Percentiles rank a stretch among this genome's conserved stretches.
Conservation (phyloP, 768 basidiomycete species). For the Boletus reticuloceps region DNA sequence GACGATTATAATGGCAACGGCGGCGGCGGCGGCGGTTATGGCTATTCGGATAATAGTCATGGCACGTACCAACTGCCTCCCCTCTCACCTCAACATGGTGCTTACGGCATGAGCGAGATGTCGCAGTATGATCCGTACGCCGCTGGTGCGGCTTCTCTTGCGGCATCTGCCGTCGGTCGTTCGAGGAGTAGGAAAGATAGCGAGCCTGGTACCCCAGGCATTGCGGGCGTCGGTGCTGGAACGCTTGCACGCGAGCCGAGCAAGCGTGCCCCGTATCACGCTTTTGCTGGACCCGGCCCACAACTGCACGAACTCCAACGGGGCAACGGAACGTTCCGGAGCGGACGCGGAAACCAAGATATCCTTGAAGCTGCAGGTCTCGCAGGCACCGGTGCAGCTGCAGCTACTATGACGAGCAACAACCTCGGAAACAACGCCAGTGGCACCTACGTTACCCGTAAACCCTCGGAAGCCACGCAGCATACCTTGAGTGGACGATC, state of each 20-base stretch:
- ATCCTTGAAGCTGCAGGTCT: constrained; percentile 29
- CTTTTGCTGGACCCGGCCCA: constrained; percentile 35
- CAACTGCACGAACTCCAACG: constrained; percentile 18
- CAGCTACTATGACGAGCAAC: not conserved
- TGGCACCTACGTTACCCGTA: constrained; percentile 17
- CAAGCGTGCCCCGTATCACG: constrained; percentile 36
- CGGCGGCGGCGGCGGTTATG: constrained; percentile 27
- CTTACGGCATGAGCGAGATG: constrained; percentile 53
- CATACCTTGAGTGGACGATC: constrained; percentile 22
- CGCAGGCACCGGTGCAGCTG: constrained; percentile 8
- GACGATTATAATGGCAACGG: constrained; percentile 43
- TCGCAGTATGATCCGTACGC: constrained; percentile 38
- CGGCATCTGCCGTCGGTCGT: constrained; percentile 20
- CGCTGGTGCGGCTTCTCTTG: constrained; percentile 20
- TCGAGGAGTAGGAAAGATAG: constrained; percentile 29
- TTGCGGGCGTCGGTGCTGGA: constrained; percentile 37
- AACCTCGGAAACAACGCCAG: not conserved
- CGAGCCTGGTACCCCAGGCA: constrained; percentile 36
- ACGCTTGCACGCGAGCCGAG: constrained; percentile 29
- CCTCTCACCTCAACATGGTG: constrained; percentile 31
- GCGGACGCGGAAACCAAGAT: constrained; percentile 25
- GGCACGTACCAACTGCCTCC: constrained; percentile 56
- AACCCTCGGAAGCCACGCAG: constrained; percentile 27
- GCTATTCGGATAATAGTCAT: constrained; percentile 51
- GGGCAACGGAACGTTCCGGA: constrained; percentile 14